phyloP scores from a whole-genome alignment of 2,329 filamentous ascomycete species.

The Emmonsia crescens region DNA sequence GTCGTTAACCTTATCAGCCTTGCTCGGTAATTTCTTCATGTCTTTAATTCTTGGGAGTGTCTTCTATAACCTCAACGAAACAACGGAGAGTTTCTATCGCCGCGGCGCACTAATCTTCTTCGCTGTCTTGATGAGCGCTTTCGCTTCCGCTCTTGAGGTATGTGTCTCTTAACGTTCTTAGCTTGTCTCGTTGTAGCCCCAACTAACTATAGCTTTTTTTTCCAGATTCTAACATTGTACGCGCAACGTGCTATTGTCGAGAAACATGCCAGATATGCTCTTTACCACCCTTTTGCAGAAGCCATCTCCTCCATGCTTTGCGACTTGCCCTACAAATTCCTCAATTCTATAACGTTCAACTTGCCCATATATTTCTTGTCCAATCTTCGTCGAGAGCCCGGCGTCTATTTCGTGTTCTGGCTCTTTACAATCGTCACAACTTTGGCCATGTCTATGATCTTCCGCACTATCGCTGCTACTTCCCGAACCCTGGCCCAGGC shows the following conservation, averaged over 20 bases:
- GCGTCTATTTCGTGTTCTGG: slow-evolving; percentile 75
- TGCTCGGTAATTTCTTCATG: slow-evolving; percentile 60
- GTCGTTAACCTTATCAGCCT: slow-evolving; percentile 56
- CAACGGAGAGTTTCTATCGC: slow-evolving; percentile 62
- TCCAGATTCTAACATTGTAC: slow-evolving; percentile 70
- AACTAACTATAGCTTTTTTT: slow-evolving; percentile 13
- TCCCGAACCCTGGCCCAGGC: slow-evolving; percentile 67
- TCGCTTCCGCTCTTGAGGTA: slow-evolving; percentile 64
- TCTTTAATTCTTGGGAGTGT: slow-evolving; percentile 67
- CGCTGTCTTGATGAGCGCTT: slow-evolving; percentile 75
- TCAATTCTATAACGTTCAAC: slow-evolving; percentile 68
- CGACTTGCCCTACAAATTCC: slow-evolving; percentile 73
- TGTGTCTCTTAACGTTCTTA: slow-evolving; percentile 21
- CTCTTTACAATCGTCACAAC: slow-evolving; percentile 64
- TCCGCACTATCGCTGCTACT: slow-evolving; percentile 66
- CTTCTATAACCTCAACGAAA: slow-evolving; percentile 61
- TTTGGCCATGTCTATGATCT: slow-evolving; percentile 73
- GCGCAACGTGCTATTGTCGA: slow-evolving; percentile 85
- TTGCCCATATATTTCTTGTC: slow-evolving; percentile 77
- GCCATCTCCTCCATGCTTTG: slow-evolving; percentile 74
- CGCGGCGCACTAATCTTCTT: slow-evolving; percentile 77
- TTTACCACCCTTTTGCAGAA: slow-evolving; percentile 84
- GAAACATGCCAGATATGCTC: slow-evolving; percentile 74
- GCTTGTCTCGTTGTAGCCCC: slow-evolving; percentile 13
- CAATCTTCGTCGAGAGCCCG: slow-evolving; percentile 61